phyloP scores from a whole-genome alignment of 768 basidiomycete genomes.

The Lentinula boryana region DNA sequence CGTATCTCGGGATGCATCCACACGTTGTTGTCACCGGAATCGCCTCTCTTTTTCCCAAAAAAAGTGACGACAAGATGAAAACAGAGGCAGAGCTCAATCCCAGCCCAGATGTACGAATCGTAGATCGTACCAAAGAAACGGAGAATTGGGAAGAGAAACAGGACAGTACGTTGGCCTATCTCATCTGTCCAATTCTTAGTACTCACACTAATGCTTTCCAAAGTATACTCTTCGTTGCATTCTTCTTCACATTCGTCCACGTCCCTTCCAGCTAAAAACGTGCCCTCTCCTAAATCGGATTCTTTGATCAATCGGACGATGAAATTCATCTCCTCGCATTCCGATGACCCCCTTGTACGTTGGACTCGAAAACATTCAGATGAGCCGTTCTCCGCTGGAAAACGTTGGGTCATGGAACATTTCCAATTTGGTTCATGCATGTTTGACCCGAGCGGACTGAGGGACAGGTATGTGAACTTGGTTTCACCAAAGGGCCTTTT shows the following conservation, averaged over 20 bases:
- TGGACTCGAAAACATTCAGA: slow-evolving; percentile 51
- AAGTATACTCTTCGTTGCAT: background rate
- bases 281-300: slow-evolving; percentile 9
- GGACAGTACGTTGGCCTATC: slow-evolving; percentile 11
- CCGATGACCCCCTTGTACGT: slow-evolving; percentile 37
- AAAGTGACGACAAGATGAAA: slow-evolving; percentile 18
- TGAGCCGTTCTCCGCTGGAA: slow-evolving; percentile 41
- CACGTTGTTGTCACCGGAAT: slow-evolving; percentile 54
- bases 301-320: slow-evolving; percentile 30
- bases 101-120: slow-evolving; percentile 33
- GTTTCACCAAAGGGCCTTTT: slow-evolving; percentile 41
- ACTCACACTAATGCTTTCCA: background rate
- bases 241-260: slow-evolving; percentile 9
- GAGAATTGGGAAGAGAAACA: slow-evolving; percentile 41
- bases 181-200: background rate
- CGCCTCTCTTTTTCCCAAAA: slow-evolving; percentile 42
- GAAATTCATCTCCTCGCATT: slow-evolving; percentile 30
- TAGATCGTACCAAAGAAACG: slow-evolving; percentile 34
- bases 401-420: slow-evolving; percentile 46
- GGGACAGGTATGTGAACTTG: slow-evolving; percentile 40
- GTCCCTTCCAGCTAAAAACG: slow-evolving; percentile 10
- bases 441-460: slow-evolving; percentile 49
- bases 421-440: slow-evolving; percentile 55
- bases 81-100: slow-evolving; percentile 36
- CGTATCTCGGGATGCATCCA: slow-evolving; percentile 58